phyloP scores from a whole-genome alignment of 106 monocot genomes.

The Chionographis japonica region DNA sequence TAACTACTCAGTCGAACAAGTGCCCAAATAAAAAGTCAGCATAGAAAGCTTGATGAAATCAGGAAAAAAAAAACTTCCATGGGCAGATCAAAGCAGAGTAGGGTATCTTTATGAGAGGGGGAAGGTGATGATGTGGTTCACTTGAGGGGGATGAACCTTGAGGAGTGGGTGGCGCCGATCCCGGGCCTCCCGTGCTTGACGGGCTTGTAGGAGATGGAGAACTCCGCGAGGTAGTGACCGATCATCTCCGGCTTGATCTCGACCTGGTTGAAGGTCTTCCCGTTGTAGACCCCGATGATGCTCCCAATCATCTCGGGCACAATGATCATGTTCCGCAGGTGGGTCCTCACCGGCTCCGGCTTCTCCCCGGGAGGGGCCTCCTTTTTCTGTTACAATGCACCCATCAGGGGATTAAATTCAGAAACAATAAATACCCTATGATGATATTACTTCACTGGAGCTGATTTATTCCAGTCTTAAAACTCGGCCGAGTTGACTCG shows the following conservation, averaged over 20 bases:
- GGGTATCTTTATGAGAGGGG: too few species aligned
- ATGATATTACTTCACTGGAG: too few species aligned
- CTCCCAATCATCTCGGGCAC: slow-evolving; percentile 56
- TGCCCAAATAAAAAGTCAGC: too few species aligned
- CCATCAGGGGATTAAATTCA: background rate
- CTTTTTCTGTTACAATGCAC: slow-evolving; percentile 22
- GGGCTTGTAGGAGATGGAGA: slow-evolving; percentile 51
- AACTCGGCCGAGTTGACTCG: too few species aligned
- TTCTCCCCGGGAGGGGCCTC: slow-evolving; percentile 46
- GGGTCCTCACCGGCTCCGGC: slow-evolving; percentile 49
- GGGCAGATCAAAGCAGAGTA: too few species aligned
- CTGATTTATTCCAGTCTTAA: too few species aligned
- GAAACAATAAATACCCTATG: background rate
- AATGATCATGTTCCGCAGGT: slow-evolving; percentile 54
- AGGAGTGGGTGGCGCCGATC: slow-evolving; percentile 62
- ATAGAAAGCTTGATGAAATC: too few species aligned
- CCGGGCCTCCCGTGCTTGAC: slow-evolving; percentile 58
- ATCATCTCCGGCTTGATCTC: slow-evolving; percentile 63
- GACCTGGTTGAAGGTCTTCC: slow-evolving; percentile 54
- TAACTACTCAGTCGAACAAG: too few species aligned
- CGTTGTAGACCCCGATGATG: slow-evolving; percentile 54
- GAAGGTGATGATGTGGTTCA: slow-evolving; percentile 11
- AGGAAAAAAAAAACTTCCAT: too few species aligned
- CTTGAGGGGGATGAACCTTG: slow-evolving; percentile 60
- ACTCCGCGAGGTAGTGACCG: slow-evolving; percentile 54